These are phyloP conservation scores for Hanseniaspora valbyensis DNA, from an alignment of 805 yeast species.

Conservation along the genomic window DNA sequence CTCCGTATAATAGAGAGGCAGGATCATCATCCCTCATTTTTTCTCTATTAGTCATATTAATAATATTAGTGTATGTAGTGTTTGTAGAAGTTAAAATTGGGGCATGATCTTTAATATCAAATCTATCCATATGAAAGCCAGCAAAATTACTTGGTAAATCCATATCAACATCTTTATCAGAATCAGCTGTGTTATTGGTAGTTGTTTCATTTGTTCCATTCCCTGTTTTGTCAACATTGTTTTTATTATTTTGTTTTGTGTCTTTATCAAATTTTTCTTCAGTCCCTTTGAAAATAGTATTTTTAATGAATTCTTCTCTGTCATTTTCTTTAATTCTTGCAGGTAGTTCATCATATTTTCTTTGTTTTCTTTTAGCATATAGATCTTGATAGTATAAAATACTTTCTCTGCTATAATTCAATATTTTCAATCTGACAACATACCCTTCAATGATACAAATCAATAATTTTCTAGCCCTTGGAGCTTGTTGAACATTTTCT, in stretches of 20 bases:
- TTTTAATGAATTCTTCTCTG: constrained; percentile 31
- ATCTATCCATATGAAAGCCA: constrained; percentile 29
- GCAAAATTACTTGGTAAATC: constrained; percentile 19
- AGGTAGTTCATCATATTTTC: constrained; percentile 34
- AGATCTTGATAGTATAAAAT: constrained; percentile 52
- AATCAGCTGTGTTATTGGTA: neutral
- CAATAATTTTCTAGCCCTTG: constrained; percentile 52
- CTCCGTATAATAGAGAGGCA: constrained; percentile 25
- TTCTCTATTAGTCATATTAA: constrained; percentile 12
- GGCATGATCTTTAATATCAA: constrained; percentile 37
- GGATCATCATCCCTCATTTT: constrained; percentile 13
- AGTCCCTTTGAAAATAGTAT: constrained; percentile 24
- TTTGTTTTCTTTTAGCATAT: constrained; percentile 36
- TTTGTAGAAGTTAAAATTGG: constrained; percentile 53
- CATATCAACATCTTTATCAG: constrained; percentile 9
- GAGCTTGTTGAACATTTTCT: constrained; percentile 61
- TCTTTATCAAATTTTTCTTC: constrained; percentile 16
- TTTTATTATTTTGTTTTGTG: constrained; percentile 21
- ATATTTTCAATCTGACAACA: constrained; percentile 64
- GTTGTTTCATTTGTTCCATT: constrained; percentile 18
- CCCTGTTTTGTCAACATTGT: constrained; percentile 17
- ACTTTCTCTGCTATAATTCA: constrained; percentile 60
- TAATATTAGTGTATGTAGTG: constrained; percentile 26
- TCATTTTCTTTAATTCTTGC: constrained; percentile 27
- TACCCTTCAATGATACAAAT: constrained; percentile 81